phyloP scores from a whole-genome alignment of 2,329 filamentous ascomycete species.

The Thielaviopsis euricoi region DNA sequence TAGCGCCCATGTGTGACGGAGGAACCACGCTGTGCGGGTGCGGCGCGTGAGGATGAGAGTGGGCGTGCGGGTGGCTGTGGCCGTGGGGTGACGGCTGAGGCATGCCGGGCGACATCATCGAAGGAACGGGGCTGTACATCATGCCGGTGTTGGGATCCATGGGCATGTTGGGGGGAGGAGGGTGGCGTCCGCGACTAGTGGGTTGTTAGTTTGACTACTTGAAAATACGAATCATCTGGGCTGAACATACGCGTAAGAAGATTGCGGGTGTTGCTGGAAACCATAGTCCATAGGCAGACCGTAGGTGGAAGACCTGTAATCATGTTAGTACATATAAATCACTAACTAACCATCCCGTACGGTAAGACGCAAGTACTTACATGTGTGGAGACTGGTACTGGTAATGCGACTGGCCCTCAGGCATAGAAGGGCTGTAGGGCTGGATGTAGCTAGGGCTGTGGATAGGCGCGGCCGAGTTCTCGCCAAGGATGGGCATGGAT shows the following conservation, averaged over 20 bases:
- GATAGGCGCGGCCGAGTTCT: conserved; percentile 27
- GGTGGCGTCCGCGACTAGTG: conserved; percentile 13
- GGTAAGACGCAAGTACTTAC: not conserved
- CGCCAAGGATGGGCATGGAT: conserved; percentile 33
- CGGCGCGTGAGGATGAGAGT: conserved; percentile 19
- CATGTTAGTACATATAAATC: conserved; percentile 14
- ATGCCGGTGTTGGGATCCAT: conserved; percentile 8
- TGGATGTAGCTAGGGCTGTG: conserved; percentile 28
- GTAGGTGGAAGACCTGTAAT: conserved; percentile 4
- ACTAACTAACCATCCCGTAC: too few relatives aligned
- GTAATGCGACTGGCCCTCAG: conserved; percentile 23
- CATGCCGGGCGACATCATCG: conserved; percentile 11
- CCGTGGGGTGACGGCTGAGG: conserved; percentile 7
- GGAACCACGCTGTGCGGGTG: conserved; percentile 6
- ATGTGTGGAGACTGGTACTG: conserved; percentile 10
- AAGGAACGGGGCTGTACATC: conserved; percentile 10
- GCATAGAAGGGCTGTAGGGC: conserved; percentile 32
- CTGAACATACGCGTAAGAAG: conserved; percentile 28
- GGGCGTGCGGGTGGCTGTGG: conserved; percentile 11
- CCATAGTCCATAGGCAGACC: conserved; percentile 13
- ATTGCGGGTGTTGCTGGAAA: conserved; percentile 20
- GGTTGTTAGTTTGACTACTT: conserved; percentile 19
- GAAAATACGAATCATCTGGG: conserved; percentile 21
- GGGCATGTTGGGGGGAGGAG: conserved; percentile 2
- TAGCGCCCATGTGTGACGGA: conserved; percentile 6